Evolutionary conservation across 495 filamentous ascomycete genomes (phyloP).

Genomic region (Hypoxylon fragiforme): DNA sequence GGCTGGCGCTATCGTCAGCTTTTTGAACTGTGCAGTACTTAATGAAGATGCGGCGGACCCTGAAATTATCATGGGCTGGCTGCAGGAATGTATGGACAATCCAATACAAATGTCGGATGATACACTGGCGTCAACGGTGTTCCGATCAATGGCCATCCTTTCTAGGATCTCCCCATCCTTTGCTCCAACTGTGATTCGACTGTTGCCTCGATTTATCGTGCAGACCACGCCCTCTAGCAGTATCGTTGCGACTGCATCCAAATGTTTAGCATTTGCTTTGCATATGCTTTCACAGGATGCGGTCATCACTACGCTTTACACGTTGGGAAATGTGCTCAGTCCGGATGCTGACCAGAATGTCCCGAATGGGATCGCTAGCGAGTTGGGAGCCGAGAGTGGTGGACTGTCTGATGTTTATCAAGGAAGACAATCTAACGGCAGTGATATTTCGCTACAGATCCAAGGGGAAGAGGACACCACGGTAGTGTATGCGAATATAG

Average conservation of each 20-base stretch:
- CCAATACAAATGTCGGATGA: conserved; percentile 77
- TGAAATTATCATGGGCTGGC: conserved; percentile 82
- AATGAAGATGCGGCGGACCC: conserved; percentile 78
- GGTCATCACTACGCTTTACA: conserved; percentile 91
- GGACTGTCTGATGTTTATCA: conserved; percentile 50
- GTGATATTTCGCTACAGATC: conserved; percentile 73
- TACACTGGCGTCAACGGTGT: conserved; percentile 69
- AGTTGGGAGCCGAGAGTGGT: conserved; percentile 38
- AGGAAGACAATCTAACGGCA: conserved; percentile 65
- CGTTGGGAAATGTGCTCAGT: conserved; percentile 88
- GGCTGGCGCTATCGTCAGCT: conserved; percentile 76
- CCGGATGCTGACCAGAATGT: conserved; percentile 56
- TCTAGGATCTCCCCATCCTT: conserved; percentile 71
- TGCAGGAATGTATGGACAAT: conserved; percentile 77
- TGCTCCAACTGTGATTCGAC: conserved; percentile 76
- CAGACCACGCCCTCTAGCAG: conserved; percentile 68
- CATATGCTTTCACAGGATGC: conserved; percentile 84
- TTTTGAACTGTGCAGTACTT: conserved; percentile 78
- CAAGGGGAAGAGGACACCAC: conserved; percentile 73
- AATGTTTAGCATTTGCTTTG: conserved; percentile 77
- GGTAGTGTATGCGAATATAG: conserved; percentile 73
- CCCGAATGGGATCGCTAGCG: conserved; percentile 42
- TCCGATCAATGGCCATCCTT: conserved; percentile 81
- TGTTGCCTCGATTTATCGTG: conserved; percentile 80
- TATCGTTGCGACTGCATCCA: conserved; percentile 73